These are phyloP conservation scores for Haplosporangium sp. DNA, from an alignment of 371 early-diverging fungal species.

Conservation along the genomic window DNA sequence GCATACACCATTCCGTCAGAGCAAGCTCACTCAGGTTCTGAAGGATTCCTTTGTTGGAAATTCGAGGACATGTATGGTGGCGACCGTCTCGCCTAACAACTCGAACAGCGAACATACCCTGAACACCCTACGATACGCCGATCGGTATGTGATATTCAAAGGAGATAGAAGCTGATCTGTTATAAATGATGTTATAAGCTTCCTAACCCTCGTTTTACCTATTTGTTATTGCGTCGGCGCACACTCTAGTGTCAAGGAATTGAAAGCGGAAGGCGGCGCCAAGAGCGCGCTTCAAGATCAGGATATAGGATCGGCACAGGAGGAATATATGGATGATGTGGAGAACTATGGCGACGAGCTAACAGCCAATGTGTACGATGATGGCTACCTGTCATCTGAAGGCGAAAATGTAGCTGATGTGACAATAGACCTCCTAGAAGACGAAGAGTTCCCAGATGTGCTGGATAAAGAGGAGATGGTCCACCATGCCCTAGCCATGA, in stretches of 20 bases:
- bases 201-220: not conserved
- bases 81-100: constrained; percentile 93
- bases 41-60: constrained; percentile 99
- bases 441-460: constrained; percentile 59
- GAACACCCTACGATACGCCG: constrained; percentile 98
- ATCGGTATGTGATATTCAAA: constrained; percentile 66
- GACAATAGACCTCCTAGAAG: constrained; percentile 50
- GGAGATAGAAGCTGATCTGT: not conserved
- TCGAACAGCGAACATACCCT: constrained; percentile 97
- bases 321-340: constrained; percentile 52
- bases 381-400: constrained; percentile 29
- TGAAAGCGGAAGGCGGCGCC: constrained; percentile 73
- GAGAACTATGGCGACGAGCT: constrained; percentile 17
- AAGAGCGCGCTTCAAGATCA: constrained; percentile 15
- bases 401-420: constrained; percentile 39
- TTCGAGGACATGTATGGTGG: constrained; percentile 97
- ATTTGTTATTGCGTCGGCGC: not conserved
- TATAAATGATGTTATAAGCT: not conserved
- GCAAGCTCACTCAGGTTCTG: constrained; percentile 97
- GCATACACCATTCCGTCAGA: constrained; percentile 97
- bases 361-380: constrained; percentile 59
- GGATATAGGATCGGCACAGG: constrained; percentile 20
- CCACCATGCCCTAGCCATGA: constrained; percentile 23
- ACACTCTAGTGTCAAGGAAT: constrained; percentile 81
- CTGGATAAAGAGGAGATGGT: constrained; percentile 42